Percentiles rank a stretch among this genome's conserved stretches.
Evolutionary conservation across 768 basidiomycete genomes (phyloP).

Genomic region (Serendipita sp.): DNA sequence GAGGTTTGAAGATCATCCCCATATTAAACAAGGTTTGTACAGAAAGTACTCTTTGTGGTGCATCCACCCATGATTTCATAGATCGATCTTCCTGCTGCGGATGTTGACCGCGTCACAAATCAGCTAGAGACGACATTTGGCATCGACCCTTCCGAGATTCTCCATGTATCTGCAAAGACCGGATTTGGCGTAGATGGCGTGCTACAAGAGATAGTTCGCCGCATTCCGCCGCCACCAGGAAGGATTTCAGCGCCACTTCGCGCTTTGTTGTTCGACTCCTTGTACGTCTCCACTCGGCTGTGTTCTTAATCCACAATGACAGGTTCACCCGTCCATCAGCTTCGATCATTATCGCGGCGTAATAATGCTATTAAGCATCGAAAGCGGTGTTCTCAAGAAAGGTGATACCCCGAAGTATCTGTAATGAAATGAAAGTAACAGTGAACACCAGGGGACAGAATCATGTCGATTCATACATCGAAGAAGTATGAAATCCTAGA

Average conservation of each 20-base stretch:
- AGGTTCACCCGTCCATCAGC: constrained; percentile 24
- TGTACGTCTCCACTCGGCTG: constrained; percentile 32
- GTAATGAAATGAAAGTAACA: neutral
- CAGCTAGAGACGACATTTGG: constrained; percentile 77
- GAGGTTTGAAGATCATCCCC: constrained; percentile 68
- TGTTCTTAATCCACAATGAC: neutral
- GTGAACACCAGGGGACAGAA: constrained; percentile 57
- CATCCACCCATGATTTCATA: constrained; percentile 17
- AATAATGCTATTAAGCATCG: constrained; percentile 74
- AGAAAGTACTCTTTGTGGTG: neutral
- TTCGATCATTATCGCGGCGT: constrained; percentile 95
- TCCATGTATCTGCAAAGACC: constrained; percentile 84
- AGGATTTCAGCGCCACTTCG: constrained; percentile 39
- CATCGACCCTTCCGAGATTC: constrained; percentile 51
- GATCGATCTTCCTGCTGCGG: constrained; percentile 87
- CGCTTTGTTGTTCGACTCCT: constrained; percentile 85
- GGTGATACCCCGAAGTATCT: constrained; percentile 27
- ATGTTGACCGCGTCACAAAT: constrained; percentile 58
- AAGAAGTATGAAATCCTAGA: constrained; percentile 84
- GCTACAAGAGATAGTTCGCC: constrained; percentile 61
- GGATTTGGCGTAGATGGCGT: constrained; percentile 68
- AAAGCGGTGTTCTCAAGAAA: constrained; percentile 65
- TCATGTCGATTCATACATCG: constrained; percentile 62
- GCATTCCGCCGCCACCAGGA: constrained; percentile 67
- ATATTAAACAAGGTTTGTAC: constrained; percentile 71